Conservation (phyloP, 306 rosid species). For the Abrus precatorius region DNA sequence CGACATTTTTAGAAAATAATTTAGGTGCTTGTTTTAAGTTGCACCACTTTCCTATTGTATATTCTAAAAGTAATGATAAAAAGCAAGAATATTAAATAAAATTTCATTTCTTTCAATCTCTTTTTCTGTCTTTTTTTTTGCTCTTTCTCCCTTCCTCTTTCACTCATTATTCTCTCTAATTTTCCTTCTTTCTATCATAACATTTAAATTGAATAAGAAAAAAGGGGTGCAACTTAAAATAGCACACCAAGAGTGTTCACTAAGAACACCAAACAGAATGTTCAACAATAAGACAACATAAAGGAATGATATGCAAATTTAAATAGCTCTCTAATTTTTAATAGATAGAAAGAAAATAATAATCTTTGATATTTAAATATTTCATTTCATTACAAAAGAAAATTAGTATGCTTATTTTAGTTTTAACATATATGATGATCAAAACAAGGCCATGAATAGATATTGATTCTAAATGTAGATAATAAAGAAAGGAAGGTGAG, state of each 20-base stretch:
- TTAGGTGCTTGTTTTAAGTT: no score
- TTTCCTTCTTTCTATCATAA: not conserved
- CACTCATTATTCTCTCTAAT: no score
- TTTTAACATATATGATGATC: not conserved
- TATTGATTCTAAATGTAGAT: not conserved
- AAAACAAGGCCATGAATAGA: constrained; percentile 5
- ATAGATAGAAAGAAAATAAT: constrained; percentile 1
- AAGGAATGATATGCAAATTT: no score
- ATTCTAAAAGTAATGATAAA: no score
- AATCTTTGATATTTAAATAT: not conserved
- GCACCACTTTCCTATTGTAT: no score
- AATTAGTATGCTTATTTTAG: not conserved
- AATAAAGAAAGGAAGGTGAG: not conserved
- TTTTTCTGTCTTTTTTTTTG: no score
- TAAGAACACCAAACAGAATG: constrained; percentile 19
- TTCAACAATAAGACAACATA: not conserved
- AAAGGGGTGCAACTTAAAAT: not conserved
- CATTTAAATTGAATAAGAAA: not conserved
- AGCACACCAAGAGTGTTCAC: not conserved
- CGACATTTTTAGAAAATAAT: no score
- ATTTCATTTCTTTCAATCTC: no score
- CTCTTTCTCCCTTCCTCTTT: no score
- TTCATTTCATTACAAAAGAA: not conserved
- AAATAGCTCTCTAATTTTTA: not conserved
- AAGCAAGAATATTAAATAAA: no score